These are phyloP conservation scores for Diaporthe ampelina DNA, from an alignment of 2,329 filamentous ascomycete species.

Conservation along the genomic window DNA sequence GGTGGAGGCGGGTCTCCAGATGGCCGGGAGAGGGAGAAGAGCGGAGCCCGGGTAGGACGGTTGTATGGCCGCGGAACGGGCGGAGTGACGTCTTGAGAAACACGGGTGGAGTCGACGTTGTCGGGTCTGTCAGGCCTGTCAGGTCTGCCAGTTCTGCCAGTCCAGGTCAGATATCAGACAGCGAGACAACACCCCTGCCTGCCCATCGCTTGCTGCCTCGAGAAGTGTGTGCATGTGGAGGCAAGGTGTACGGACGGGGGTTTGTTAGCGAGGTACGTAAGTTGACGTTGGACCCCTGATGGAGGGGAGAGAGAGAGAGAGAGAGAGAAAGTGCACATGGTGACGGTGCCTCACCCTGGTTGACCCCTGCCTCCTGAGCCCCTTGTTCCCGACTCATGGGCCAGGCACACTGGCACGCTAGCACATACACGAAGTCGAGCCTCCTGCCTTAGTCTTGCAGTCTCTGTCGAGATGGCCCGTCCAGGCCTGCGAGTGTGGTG, in stretches of 20 bases:
- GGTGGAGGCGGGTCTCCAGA: not conserved
- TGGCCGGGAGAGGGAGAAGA: not conserved
- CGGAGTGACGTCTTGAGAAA: slow-evolving; percentile 15
- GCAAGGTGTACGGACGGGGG: too few relatives aligned
- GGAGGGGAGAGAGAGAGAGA: not conserved
- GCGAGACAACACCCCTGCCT: too few relatives aligned
- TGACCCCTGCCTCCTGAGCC: slow-evolving; percentile 2
- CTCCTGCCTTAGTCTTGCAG: too few relatives aligned
- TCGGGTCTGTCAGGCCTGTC: not conserved
- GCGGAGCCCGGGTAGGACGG: slow-evolving; percentile 8
- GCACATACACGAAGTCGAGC: not conserved
- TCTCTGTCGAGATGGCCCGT: not conserved
- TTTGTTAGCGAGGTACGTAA: too few relatives aligned
- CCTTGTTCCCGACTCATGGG: slow-evolving; percentile 24
- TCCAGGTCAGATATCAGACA: not conserved
- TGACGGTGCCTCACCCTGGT: not conserved
- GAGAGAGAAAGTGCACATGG: not conserved
- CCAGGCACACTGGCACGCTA: not conserved
- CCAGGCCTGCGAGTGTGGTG: too few relatives aligned
- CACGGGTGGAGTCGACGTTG: not conserved
- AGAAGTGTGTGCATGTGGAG: too few relatives aligned
- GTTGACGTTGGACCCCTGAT: slow-evolving; percentile 9
- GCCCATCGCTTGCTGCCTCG: too few relatives aligned
- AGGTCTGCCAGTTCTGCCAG: not conserved
- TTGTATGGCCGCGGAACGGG: not conserved